These are phyloP conservation scores for Halophytophthora polymorphica DNA, from an alignment of 352 stramenopile species.

Conservation along the genomic window DNA sequence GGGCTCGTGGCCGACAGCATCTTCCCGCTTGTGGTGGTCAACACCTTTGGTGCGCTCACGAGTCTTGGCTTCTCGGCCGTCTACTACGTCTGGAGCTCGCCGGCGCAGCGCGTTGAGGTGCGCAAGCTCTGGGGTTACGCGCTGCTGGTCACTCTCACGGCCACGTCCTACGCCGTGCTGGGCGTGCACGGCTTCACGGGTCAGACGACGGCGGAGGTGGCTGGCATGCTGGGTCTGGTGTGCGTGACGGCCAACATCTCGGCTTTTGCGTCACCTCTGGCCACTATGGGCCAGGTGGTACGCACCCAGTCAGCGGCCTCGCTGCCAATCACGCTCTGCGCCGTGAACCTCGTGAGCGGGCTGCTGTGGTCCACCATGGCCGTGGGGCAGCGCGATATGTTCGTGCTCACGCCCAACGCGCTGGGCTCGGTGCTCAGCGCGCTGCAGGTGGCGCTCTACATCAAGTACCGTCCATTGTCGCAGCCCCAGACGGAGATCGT, in stretches of 20 bases:
- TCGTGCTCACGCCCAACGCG: constrained; percentile 29
- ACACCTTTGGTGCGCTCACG: constrained; percentile 22
- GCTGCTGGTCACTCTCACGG: constrained; percentile 7
- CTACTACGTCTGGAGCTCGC: constrained; percentile 24
- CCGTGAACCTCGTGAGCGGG: constrained; percentile 19
- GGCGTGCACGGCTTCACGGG: constrained; percentile 17
- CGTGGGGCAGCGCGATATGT: constrained; percentile 22
- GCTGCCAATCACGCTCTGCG: constrained; percentile 27
- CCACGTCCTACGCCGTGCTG: constrained; percentile 16
- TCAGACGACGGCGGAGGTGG: constrained; percentile 14
- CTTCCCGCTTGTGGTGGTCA: constrained; percentile 32
- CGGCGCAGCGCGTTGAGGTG: constrained; percentile 6
- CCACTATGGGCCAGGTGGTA: constrained; percentile 25
- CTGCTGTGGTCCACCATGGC: constrained; percentile 20
- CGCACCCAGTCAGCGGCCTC: constrained; percentile 23
- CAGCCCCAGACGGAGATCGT: neutral
- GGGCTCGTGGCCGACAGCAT: constrained; percentile 24
- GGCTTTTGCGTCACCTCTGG: constrained; percentile 27
- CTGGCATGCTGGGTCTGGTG: constrained; percentile 19
- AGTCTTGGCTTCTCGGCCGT: constrained; percentile 28
- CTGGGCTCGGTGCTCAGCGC: constrained; percentile 21
- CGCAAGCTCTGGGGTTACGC: constrained; percentile 12
- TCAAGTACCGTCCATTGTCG: constrained; percentile 20
- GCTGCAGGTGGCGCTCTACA: constrained; percentile 34
- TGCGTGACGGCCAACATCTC: constrained; percentile 22